These are phyloP conservation scores for Penstemon barbatus DNA, from an alignment of 257 asterid genomes.

Conservation along the genomic window DNA sequence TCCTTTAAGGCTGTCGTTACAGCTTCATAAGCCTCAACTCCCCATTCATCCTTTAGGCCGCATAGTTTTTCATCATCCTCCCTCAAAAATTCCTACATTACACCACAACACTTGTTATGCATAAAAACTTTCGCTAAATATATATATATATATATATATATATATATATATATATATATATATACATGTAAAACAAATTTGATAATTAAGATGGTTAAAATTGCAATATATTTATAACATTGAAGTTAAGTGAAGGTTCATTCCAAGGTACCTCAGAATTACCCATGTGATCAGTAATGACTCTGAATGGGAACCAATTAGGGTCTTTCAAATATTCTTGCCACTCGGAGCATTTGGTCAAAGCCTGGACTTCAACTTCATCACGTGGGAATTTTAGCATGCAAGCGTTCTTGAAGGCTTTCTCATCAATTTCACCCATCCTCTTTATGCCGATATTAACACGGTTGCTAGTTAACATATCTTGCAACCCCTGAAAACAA, in stretches of 20 bases:
- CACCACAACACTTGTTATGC: conserved; percentile 18
- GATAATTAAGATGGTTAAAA: background rate
- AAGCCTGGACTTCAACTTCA: conserved; percentile 60
- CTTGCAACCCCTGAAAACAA: conserved; percentile 50
- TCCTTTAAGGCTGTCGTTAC: conserved; percentile 45
- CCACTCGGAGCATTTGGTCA: conserved; percentile 62
- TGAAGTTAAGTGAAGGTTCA: background rate
- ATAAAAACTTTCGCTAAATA: background rate
- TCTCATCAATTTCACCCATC: conserved; percentile 78
- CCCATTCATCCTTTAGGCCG: conserved; percentile 50
- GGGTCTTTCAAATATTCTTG: conserved; percentile 57
- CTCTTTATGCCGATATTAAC: conserved; percentile 66
- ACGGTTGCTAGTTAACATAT: conserved; percentile 44
- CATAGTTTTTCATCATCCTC: conserved; percentile 49
- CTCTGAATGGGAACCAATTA: conserved; percentile 69
- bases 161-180: too few relatives aligned
- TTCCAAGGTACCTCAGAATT: conserved; percentile 41
- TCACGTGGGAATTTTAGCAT: conserved; percentile 45
- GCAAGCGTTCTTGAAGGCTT: conserved; percentile 56
- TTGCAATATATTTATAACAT: background rate
- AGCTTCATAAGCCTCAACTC: conserved; percentile 38
- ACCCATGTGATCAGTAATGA: conserved; percentile 40
- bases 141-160: background rate
- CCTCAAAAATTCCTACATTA: conserved; percentile 35
- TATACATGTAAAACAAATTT: background rate